A percentile compares a stretch with the other conserved stretches of the same genome.
These are phyloP conservation scores for Candida nitratophila DNA, from an alignment of 805 yeast genomes.

Conservation along the genomic window DNA sequence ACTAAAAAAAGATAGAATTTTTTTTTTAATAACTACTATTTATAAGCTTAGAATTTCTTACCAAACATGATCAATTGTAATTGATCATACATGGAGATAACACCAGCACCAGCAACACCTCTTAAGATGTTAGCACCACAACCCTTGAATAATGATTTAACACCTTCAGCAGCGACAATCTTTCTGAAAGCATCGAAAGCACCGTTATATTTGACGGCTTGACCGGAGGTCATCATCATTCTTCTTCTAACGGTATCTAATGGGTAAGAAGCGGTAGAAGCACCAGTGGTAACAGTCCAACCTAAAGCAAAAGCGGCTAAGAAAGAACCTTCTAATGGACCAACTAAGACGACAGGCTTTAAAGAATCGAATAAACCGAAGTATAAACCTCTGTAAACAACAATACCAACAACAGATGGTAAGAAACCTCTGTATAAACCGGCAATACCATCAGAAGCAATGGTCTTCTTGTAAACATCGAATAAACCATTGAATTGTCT, in stretches of 20 bases:
- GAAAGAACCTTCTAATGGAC: slow-evolving; percentile 92
- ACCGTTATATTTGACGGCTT: slow-evolving; percentile 93
- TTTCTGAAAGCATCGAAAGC: slow-evolving; percentile 88
- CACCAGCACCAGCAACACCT: slow-evolving; percentile 99
- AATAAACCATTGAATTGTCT: slow-evolving; percentile 96
- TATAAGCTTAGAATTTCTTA: slow-evolving; percentile 70
- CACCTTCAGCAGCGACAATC: slow-evolving; percentile 96
- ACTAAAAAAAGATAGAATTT: background rate
- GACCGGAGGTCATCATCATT: slow-evolving; percentile 99
- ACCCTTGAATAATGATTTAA: slow-evolving; percentile 91
- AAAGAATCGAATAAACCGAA: slow-evolving; percentile 96
- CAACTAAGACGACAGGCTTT: slow-evolving; percentile 91
- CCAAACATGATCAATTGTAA: slow-evolving; percentile 92
- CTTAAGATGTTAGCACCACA: slow-evolving; percentile 99
- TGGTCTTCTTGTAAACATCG: slow-evolving; percentile 94
- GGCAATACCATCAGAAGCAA: slow-evolving; percentile 93
- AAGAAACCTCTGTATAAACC: slow-evolving; percentile 99
- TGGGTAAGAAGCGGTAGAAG: slow-evolving; percentile 98
- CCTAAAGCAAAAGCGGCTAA: slow-evolving; percentile 93
- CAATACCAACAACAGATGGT: slow-evolving; percentile 95
- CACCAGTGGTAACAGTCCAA: slow-evolving; percentile 98
- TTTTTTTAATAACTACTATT: background rate
- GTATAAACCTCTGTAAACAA: slow-evolving; percentile 99
- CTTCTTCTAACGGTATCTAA: slow-evolving; percentile 99
- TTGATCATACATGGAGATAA: slow-evolving; percentile 95